A percentile compares a stretch with the other conserved stretches of the same genome.
phyloP scores from a whole-genome alignment of 306 rosid species.

The Echinosophora koreensis region DNA sequence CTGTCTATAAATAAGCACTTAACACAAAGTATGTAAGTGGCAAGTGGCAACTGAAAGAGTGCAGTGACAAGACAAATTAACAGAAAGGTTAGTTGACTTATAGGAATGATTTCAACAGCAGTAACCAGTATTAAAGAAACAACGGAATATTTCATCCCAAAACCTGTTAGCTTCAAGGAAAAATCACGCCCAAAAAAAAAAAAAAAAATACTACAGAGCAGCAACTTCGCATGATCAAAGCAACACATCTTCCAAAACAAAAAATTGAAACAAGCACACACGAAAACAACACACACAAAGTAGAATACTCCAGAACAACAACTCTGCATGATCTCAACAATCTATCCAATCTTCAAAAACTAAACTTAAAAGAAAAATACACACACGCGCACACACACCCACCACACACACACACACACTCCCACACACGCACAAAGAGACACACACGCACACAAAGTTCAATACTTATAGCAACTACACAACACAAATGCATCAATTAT shows the following conservation, averaged over 20 bases:
- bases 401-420: no score
- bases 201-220: background rate
- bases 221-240: background rate
- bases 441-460: background rate
- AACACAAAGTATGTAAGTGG: background rate
- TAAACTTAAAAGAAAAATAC: no score
- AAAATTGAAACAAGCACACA: background rate
- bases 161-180: background rate
- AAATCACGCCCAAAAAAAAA: background rate
- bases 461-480: background rate
- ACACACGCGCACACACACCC: no score
- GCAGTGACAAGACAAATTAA: conserved; percentile 18
- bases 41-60: conserved; percentile 9
- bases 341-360: no score
- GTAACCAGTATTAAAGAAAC: background rate
- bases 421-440: no score
- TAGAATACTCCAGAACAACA: background rate
- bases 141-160: background rate
- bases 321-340: no score
- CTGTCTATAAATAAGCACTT: no score
- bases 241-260: background rate
- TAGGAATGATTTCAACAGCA: background rate
- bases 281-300: background rate
- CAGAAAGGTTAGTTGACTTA: background rate
- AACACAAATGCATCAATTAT: conserved; percentile 3